Conservation (phyloP, 345 rosid genomes). For the Gossypium thurberi region DNA sequence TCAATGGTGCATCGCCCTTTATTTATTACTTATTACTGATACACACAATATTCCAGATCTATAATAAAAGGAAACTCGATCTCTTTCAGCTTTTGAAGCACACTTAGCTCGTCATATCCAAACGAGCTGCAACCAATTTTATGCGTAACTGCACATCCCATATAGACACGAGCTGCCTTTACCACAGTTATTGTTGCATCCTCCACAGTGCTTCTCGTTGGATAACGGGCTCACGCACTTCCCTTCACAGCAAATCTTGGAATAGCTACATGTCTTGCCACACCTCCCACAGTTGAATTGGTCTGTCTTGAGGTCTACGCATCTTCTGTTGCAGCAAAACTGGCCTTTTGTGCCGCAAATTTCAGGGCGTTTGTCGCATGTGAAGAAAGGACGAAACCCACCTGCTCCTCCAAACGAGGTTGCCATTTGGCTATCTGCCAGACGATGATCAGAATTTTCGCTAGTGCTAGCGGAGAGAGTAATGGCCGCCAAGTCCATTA, state of each 20-base stretch:
- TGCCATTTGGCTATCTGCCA: not conserved
- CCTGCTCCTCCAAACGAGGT: conserved; percentile 9
- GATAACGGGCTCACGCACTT: conserved; percentile 52
- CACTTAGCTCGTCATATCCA: no score
- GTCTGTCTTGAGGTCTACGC: conserved; percentile 37
- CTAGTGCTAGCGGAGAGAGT: not conserved
- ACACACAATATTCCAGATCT: no score
- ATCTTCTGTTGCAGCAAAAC: conserved; percentile 49
- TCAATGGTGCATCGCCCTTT: not conserved
- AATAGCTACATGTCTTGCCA: conserved; percentile 45
- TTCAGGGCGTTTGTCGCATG: conserved; percentile 38
- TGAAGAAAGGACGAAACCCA: conserved; percentile 8
- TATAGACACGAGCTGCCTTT: conserved; percentile 38
- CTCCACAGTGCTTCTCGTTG: conserved; percentile 48
- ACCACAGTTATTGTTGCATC: conserved; percentile 47
- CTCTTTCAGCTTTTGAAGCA: no score
- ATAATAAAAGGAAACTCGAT: no score
- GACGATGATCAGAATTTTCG: not conserved
- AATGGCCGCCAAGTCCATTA: not conserved
- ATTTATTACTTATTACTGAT: not conserved
- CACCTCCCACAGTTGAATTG: conserved; percentile 31
- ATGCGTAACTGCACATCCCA: conserved; percentile 58
- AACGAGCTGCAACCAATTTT: not conserved
- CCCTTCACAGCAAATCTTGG: conserved; percentile 33
- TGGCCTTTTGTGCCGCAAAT: conserved; percentile 40